Evolutionary conservation across 2,329 filamentous ascomycete species (phyloP).

Genomic region (Phyllosticta capitalensis): DNA sequence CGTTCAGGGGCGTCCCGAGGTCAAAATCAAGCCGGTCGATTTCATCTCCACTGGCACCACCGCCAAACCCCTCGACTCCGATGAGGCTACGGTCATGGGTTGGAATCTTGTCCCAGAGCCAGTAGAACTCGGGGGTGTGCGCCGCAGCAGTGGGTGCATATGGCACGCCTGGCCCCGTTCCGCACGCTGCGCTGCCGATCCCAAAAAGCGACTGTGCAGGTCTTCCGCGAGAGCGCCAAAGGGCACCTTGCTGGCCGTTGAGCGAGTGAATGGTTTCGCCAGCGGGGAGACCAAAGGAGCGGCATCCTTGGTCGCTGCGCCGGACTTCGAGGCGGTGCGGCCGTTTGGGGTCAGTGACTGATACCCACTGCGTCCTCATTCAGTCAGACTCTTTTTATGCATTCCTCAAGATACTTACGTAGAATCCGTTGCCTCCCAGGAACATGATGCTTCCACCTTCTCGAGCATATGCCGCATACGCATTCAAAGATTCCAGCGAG

Average conservation of each 20-base stretch:
- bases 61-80: conserved; percentile 8
- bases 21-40: conserved; percentile 26
- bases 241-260: conserved; percentile 23
- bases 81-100: not conserved
- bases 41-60: conserved; percentile 22
- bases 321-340: conserved; percentile 28
- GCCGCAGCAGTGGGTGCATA: conserved; percentile 14
- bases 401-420: conserved; percentile 11
- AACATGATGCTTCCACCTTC: conserved; percentile 30
- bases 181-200: conserved; percentile 23
- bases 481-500: conserved; percentile 19
- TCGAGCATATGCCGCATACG: conserved; percentile 21
- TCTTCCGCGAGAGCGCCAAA: conserved; percentile 25
- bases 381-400: not conserved
- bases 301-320: conserved; percentile 25
- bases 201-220: conserved; percentile 25
- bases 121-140: not conserved
- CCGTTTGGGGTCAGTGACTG: conserved; percentile 15
- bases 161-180: conserved; percentile 21
- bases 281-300: conserved; percentile 19
- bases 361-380: conserved; percentile 15
- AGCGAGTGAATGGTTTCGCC: conserved; percentile 23
- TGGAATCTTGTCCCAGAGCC: not conserved
- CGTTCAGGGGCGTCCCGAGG: conserved; percentile 23
- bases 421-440: conserved; percentile 31